A percentile compares a stretch with the other conserved stretches of the same genome.
These are phyloP conservation scores for Hortaea sp. DNA, from an alignment of 2,329 filamentous ascomycete species.

Conservation along the genomic window DNA sequence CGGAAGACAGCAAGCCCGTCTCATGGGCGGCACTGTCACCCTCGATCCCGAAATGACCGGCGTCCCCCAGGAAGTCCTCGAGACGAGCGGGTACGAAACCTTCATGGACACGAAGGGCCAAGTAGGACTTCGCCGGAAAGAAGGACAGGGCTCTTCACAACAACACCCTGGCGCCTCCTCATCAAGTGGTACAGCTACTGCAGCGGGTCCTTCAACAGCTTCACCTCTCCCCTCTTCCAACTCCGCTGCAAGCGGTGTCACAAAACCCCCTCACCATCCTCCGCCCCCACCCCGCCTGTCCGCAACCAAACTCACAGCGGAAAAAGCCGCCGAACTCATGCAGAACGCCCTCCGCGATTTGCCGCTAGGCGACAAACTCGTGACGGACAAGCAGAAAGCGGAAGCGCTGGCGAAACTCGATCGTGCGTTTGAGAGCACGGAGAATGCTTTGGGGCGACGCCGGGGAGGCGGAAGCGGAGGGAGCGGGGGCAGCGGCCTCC, in stretches of 20 bases:
- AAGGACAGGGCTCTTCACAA: slow-evolving; percentile 8
- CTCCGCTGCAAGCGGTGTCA: neutral
- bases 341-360: slow-evolving; percentile 38
- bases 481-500: no score
- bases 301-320: slow-evolving; percentile 24
- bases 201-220: neutral
- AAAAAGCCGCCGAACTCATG: slow-evolving; percentile 37
- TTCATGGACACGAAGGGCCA: slow-evolving; percentile 41
- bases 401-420: slow-evolving; percentile 39
- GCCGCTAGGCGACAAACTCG: slow-evolving; percentile 28
- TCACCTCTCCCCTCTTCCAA: neutral
- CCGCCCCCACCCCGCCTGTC: slow-evolving; percentile 6
- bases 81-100: slow-evolving; percentile 40
- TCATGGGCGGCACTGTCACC: slow-evolving; percentile 34
- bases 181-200: neutral
- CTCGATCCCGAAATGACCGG: neutral
- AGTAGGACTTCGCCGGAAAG: slow-evolving; percentile 37
- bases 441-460: slow-evolving; percentile 3
- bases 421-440: slow-evolving; percentile 24
- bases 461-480: slow-evolving; percentile 6
- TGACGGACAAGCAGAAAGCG: slow-evolving; percentile 31
- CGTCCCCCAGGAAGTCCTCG: slow-evolving; percentile 38
- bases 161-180: neutral
- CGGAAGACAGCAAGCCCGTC: slow-evolving; percentile 39
- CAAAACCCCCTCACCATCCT: neutral